Evolutionary conservation across 176 grass and related monocot species (phyloP), one percentile per base, ranked within the genome.

Genomic region (Zea mays): DNA sequence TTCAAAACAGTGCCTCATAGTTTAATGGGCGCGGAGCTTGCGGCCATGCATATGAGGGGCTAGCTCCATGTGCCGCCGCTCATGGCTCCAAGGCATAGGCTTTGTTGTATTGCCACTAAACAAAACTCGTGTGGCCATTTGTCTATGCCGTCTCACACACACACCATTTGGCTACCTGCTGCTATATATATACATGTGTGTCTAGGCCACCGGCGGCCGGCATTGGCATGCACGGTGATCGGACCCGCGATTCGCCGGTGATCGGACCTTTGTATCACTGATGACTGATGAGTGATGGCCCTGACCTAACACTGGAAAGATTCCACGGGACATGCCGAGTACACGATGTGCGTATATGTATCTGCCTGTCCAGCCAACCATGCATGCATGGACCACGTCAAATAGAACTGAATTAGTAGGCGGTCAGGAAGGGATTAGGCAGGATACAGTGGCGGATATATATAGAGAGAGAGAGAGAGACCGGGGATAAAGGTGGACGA

Each of bases 1-100:
- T 74, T 64, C 49, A 51, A 71, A 80, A 71, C 81, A 80, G 64
- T 65, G 56, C 76, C 33, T 5, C 59, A 67, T 78, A 41, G 62
- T 78, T 78, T 78, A 67, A 54, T 67, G 17, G 76, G 62, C 5
- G 76, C 47, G 11, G 78, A 75, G 71, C 81, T 65, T 83, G 80
- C 58, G 81, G 70, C 48, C 77, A 70, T 27, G 27, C 77, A 70
- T 19, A 70, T 19, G 73, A 90, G 75, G 80, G 76, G 80, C n/a
- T n/a, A n/a, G n/a, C 71, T 84, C 83, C 83, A 90, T 86, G 87
- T 89, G 87, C 59, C 73, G 38, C 42, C 42, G 83, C 73, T 78
- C 82, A 82, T 90, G 79, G 62, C 87, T 86, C 87, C 72, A 86
- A 85, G 79, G 78, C 87, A 41, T 82, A 86, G 83, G 74, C 69